Conservation (phyloP, 352 stramenopile genomes). For the Bremia lactucae region DNA sequence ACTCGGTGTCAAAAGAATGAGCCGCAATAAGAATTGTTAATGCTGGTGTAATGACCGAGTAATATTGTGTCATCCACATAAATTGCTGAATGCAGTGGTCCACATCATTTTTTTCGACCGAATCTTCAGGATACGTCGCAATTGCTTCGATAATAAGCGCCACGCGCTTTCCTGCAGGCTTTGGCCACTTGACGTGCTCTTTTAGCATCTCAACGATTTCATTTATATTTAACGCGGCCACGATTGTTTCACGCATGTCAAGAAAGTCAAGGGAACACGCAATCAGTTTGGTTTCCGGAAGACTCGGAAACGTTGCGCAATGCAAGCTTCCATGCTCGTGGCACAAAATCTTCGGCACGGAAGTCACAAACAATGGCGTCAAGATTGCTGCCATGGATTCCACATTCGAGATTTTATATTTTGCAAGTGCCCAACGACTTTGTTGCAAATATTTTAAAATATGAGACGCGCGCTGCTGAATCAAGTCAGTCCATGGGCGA, state of each 20-base stretch:
- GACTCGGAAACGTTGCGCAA: slow-evolving; percentile 3
- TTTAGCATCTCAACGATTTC: slow-evolving; percentile 67
- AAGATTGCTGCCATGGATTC: slow-evolving; percentile 44
- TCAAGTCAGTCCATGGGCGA: slow-evolving; percentile 25
- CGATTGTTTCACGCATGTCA: slow-evolving; percentile 13
- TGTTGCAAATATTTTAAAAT: slow-evolving; percentile 41
- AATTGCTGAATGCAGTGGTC: slow-evolving; percentile 39
- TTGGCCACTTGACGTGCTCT: slow-evolving; percentile 64
- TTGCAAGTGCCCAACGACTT: slow-evolving; percentile 27
- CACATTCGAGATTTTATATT: slow-evolving; percentile 44
- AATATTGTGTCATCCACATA: slow-evolving; percentile 61
- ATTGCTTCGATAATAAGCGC: slow-evolving; percentile 54
- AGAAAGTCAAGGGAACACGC: slow-evolving; percentile 29
- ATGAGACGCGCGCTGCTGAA: slow-evolving; percentile 18
- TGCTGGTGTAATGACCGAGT: slow-evolving; percentile 37
- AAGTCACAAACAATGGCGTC: slow-evolving; percentile 33
- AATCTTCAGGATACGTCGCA: slow-evolving; percentile 30
- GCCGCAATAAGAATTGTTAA: slow-evolving; percentile 39
- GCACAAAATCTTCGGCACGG: slow-evolving; percentile 10
- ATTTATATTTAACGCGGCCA: slow-evolving; percentile 17
- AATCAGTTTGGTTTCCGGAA: slow-evolving; percentile 27
- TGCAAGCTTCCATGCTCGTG: slow-evolving; percentile 5
- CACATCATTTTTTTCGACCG: not conserved
- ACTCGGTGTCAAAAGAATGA: slow-evolving; percentile 6
- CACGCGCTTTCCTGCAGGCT: slow-evolving; percentile 52